Percentiles rank a stretch among this genome's conserved stretches.
These are phyloP conservation scores for Apophysomyces variabilis DNA, from an alignment of 371 early-diverging fungal species.

Conservation along the genomic window DNA sequence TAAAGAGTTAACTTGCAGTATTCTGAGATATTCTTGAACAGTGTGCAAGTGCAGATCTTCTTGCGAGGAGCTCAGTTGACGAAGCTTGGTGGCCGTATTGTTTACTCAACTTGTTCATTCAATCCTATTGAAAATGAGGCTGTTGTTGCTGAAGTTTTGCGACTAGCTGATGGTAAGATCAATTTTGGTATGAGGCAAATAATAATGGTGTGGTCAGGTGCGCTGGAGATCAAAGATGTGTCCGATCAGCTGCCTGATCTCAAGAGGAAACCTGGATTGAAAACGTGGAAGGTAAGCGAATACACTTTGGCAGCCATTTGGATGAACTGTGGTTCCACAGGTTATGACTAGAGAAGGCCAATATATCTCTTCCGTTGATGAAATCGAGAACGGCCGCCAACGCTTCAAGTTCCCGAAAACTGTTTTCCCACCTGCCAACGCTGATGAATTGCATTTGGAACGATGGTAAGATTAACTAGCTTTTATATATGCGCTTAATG, in stretches of 20 bases:
- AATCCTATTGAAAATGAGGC: slow-evolving; percentile 98
- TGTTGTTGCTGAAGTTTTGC: slow-evolving; percentile 87
- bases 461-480: slow-evolving; percentile 64
- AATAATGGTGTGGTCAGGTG: slow-evolving; percentile 36
- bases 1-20: not conserved
- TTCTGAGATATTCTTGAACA: slow-evolving; percentile 14
- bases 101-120: slow-evolving; percentile 99
- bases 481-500: not conserved
- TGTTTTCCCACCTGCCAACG: slow-evolving; percentile 83
- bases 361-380: slow-evolving; percentile 61
- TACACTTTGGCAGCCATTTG: not conserved
- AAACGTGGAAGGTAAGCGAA: slow-evolving; percentile 82
- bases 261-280: slow-evolving; percentile 80
- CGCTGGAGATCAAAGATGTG: slow-evolving; percentile 85
- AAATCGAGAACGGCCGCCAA: slow-evolving; percentile 53
- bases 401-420: slow-evolving; percentile 55
- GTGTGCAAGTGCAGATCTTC: slow-evolving; percentile 88
- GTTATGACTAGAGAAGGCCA: slow-evolving; percentile 60
- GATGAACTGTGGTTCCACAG: slow-evolving; percentile 15
- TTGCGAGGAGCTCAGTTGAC: slow-evolving; percentile 87
- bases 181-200: not conserved
- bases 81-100: slow-evolving; percentile 93
- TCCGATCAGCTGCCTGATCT: slow-evolving; percentile 74
- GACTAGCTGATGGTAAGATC: slow-evolving; percentile 58
- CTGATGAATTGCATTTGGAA: slow-evolving; percentile 71